phyloP scores from a whole-genome alignment of 2,329 filamentous ascomycete species.

The Ascochyta pisi region DNA sequence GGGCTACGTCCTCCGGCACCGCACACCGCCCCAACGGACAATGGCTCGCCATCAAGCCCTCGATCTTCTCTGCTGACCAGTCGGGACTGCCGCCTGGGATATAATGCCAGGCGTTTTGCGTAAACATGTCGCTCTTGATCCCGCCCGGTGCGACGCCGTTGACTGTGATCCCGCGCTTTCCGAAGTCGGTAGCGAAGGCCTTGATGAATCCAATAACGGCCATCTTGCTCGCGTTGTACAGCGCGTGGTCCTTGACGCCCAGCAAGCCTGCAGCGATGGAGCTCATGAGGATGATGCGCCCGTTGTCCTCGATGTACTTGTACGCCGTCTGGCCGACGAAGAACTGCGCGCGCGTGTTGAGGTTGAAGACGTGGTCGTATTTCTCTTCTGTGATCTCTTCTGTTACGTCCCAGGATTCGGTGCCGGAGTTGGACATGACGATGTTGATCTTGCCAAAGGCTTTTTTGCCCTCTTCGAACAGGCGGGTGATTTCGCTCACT shows the following conservation, averaged over 20 bases:
- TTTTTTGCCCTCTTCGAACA: constrained; percentile 56
- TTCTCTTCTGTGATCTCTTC: constrained; percentile 74
- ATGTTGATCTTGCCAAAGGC: constrained; percentile 54
- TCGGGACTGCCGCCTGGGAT: constrained; percentile 59
- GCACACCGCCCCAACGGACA: constrained; percentile 59
- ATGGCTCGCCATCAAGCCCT: constrained; percentile 57
- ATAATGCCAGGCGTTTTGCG: constrained; percentile 63
- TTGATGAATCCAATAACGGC: constrained; percentile 76
- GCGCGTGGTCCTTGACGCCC: constrained; percentile 72
- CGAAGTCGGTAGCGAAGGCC: constrained; percentile 74
- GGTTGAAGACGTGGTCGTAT: constrained; percentile 73
- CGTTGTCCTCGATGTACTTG: constrained; percentile 72
- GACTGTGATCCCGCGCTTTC: constrained; percentile 71
- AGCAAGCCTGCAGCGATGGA: constrained; percentile 72
- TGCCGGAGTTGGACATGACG: constrained; percentile 63
- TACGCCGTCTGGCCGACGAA: constrained; percentile 79
- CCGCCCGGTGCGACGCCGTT: constrained; percentile 76
- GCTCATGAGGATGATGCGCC: constrained; percentile 76
- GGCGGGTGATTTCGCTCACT: constrained; percentile 64
- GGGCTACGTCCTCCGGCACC: constrained; percentile 54
- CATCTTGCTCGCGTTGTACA: constrained; percentile 76
- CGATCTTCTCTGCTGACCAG: constrained; percentile 58
- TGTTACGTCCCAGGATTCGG: constrained; percentile 72
- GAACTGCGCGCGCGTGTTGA: constrained; percentile 75
- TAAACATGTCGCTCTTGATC: constrained; percentile 80